These are phyloP conservation scores for Jackrogersella minutella DNA, from an alignment of 495 filamentous ascomycete genomes.

Conservation along the genomic window DNA sequence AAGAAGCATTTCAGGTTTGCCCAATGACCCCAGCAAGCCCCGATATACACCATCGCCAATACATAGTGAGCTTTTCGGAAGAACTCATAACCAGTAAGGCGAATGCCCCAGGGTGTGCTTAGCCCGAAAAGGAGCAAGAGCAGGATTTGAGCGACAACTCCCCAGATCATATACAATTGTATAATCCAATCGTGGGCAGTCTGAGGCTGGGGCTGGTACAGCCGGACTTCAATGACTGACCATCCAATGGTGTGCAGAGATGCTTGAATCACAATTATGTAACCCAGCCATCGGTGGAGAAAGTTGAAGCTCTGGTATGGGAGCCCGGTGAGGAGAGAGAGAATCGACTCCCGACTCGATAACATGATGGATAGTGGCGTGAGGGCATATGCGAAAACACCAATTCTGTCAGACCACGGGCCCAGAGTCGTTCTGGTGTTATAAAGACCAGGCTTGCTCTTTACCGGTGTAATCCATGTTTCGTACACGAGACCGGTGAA, in stretches of 20 bases:
- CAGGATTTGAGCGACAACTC: slow-evolving; percentile 68
- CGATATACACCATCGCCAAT: slow-evolving; percentile 70
- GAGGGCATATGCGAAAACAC: slow-evolving; percentile 70
- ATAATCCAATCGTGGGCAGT: slow-evolving; percentile 60
- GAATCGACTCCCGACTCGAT: slow-evolving; percentile 65
- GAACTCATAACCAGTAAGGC: slow-evolving; percentile 70
- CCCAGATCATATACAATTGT: slow-evolving; percentile 69
- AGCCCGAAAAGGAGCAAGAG: slow-evolving; percentile 62
- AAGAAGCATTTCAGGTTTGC: slow-evolving; percentile 66
- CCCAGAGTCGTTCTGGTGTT: slow-evolving; percentile 68
- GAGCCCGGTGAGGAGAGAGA: slow-evolving; percentile 67
- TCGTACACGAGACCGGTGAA: slow-evolving; percentile 68
- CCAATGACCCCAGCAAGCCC: slow-evolving; percentile 76
- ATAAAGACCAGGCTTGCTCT: slow-evolving; percentile 51
- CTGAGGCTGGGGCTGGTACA: slow-evolving; percentile 71
- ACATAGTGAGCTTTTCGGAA: slow-evolving; percentile 72
- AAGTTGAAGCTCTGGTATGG: slow-evolving; percentile 76
- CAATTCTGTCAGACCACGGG: slow-evolving; percentile 68
- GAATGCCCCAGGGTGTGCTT: slow-evolving; percentile 62
- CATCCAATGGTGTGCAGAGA: slow-evolving; percentile 71
- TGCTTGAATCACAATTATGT: slow-evolving; percentile 68
- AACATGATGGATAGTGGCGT: slow-evolving; percentile 69
- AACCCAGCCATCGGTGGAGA: slow-evolving; percentile 71
- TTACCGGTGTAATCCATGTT: slow-evolving; percentile 67
- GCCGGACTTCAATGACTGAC: slow-evolving; percentile 65